Evolutionary conservation across 192 early-diverging fungal genomes (phyloP).

Genomic region (Gaertneriomyces sp.): DNA sequence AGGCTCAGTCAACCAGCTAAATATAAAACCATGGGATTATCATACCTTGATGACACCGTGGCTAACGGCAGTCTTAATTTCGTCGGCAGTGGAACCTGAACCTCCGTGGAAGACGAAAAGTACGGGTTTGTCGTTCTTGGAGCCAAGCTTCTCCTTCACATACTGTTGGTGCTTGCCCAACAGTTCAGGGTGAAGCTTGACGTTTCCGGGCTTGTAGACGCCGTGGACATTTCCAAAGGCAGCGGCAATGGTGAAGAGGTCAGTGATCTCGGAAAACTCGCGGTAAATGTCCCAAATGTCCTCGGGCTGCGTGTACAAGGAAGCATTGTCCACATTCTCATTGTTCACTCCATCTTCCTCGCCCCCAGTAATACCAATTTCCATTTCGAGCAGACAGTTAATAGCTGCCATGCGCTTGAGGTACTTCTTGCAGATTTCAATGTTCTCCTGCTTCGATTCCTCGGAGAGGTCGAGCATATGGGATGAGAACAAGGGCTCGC

Average conservation of each 20-base stretch:
- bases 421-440: constrained; percentile 84
- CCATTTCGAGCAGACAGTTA: constrained; percentile 91
- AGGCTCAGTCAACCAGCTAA: neutral
- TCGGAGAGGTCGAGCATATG: constrained; percentile 98
- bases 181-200: constrained; percentile 88
- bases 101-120: constrained; percentile 99
- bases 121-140: constrained; percentile 70
- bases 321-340: constrained; percentile 81
- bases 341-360: constrained; percentile 99
- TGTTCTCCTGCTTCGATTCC: constrained; percentile 92
- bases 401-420: constrained; percentile 87
- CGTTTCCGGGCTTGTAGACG: constrained; percentile 94
- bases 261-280: constrained; percentile 77
- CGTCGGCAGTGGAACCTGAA: constrained; percentile 75
- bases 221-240: constrained; percentile 95
- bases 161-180: constrained; percentile 85
- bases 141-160: constrained; percentile 66
- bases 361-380: constrained; percentile 97
- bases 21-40: neutral
- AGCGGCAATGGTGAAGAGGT: constrained; percentile 93
- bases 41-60: constrained; percentile 82
- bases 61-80: constrained; percentile 76
- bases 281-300: constrained; percentile 94
- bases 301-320: constrained; percentile 92
- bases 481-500: constrained; percentile 94